Evolutionary conservation across 306 rosid genomes (phyloP).

Genomic region (Cicer yamashitae): DNA sequence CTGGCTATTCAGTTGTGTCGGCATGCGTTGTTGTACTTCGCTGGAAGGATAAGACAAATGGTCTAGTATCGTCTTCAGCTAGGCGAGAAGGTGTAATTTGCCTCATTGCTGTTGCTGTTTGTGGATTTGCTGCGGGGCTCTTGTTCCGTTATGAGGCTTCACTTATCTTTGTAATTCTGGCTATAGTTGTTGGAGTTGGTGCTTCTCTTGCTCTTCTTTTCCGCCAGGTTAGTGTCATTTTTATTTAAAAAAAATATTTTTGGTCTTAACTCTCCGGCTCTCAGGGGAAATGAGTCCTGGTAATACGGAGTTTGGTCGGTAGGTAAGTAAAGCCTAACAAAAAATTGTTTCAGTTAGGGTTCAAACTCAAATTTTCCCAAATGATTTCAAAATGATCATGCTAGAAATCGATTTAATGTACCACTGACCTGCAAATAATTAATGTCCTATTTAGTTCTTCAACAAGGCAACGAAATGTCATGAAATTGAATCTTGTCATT

Average conservation of each 20-base stretch:
- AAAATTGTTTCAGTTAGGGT: too few relatives aligned
- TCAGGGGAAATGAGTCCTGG: too few relatives aligned
- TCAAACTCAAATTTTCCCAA: too few relatives aligned
- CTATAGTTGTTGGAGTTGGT: conserved; percentile 58
- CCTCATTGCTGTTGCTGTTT: conserved; percentile 63
- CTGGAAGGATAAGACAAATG: conserved; percentile 67
- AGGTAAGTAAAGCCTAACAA: too few relatives aligned
- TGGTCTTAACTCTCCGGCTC: too few relatives aligned
- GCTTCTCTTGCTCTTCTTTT: conserved; percentile 66
- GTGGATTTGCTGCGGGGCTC: conserved; percentile 85
- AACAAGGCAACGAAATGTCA: background rate
- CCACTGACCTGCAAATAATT: background rate
- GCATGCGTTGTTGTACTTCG: conserved; percentile 92
- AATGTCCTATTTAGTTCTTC: conserved; percentile 9
- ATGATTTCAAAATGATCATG: background rate
- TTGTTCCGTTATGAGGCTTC: conserved; percentile 61
- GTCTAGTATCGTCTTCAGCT: conserved; percentile 61
- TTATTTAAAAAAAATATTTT: background rate
- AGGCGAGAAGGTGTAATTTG: conserved; percentile 84
- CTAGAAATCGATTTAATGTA: background rate
- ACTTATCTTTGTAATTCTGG: conserved; percentile 52
- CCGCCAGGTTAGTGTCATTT: conserved; percentile 70
- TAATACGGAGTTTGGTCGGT: too few relatives aligned
- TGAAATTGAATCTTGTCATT: conserved; percentile 26
- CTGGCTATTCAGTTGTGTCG: conserved; percentile 98